These are phyloP conservation scores for Populus tremula DNA, from an alignment of 345 rosid genomes.

Conservation along the genomic window DNA sequence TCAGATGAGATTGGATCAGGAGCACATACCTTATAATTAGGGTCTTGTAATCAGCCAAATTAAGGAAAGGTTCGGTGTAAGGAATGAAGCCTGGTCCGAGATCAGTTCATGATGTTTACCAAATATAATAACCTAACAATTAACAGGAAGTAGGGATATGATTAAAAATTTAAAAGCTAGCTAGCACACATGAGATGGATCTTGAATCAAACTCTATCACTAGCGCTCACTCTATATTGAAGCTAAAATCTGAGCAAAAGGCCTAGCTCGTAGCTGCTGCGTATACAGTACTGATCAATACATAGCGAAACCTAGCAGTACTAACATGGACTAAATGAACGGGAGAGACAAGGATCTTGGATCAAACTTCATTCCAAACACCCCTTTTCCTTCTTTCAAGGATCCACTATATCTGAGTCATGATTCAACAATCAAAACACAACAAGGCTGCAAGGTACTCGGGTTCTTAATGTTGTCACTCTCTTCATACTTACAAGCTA, in stretches of 20 bases:
- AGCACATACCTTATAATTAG: conserved; percentile 6
- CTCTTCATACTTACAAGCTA: neutral
- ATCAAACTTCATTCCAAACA: conserved; percentile 57
- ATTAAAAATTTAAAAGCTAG: neutral
- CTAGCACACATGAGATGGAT: neutral
- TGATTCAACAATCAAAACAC: conserved; percentile 34
- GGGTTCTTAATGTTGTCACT: neutral
- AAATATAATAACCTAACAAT: neutral
- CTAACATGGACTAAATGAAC: neutral
- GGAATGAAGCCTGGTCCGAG: conserved; percentile 97
- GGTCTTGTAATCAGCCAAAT: neutral
- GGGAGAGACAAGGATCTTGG: conserved; percentile 32
- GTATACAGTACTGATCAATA: too few relatives aligned
- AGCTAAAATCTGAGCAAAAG: neutral
- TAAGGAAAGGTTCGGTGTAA: conserved; percentile 47
- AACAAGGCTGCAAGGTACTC: conserved; percentile 24
- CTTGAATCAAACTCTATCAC: neutral
- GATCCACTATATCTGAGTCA: neutral
- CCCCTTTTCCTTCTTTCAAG: conserved; percentile 40
- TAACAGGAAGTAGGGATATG: neutral
- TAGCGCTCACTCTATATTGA: neutral
- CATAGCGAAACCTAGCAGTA: neutral
- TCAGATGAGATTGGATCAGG: neutral
- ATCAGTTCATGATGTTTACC: conserved; percentile 22
- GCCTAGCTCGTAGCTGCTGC: too few relatives aligned